Evolutionary conservation across 2,329 filamentous ascomycete species (phyloP).

Genomic region (Arthrinium phaeospermum): DNA sequence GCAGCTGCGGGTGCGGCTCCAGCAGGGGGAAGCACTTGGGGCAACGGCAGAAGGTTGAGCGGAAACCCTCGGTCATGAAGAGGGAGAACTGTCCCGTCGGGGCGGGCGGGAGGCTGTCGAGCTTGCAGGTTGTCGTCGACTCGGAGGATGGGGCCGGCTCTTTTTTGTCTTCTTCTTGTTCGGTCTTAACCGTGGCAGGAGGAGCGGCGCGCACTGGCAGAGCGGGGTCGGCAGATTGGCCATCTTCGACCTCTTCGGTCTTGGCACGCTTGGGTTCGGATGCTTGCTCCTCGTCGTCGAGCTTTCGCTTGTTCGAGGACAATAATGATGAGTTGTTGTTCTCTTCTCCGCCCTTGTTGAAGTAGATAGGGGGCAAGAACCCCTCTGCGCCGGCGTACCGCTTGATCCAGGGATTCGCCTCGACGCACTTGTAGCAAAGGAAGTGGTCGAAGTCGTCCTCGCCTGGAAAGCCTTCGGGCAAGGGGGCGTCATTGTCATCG

Average conservation of each 20-base stretch:
- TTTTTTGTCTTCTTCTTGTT: conserved; percentile 27
- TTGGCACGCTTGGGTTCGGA: conserved; percentile 57
- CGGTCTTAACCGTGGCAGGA: conserved; percentile 28
- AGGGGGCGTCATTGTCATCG: conserved; percentile 66
- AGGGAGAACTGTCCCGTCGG: conserved; percentile 73
- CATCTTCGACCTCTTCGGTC: conserved; percentile 43
- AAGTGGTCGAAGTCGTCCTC: conserved; percentile 91
- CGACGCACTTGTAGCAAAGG: conserved; percentile 92
- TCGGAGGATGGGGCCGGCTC: neutral
- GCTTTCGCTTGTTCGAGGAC: conserved; percentile 69
- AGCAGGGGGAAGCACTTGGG: conserved; percentile 78
- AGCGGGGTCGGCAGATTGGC: neutral
- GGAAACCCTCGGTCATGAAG: conserved; percentile 81
- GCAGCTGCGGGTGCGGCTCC: conserved; percentile 74
- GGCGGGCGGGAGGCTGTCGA: conserved; percentile 60
- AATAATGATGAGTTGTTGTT: conserved; percentile 19
- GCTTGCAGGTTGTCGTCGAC: conserved; percentile 57
- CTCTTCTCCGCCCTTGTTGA: conserved; percentile 35
- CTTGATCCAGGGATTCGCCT: conserved; percentile 90
- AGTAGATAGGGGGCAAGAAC: conserved; percentile 77
- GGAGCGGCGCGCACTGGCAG: conserved; percentile 15
- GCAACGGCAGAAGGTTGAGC: conserved; percentile 83
- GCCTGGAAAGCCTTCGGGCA: conserved; percentile 84
- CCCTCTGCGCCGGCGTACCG: conserved; percentile 79
- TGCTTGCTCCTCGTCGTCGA: conserved; percentile 55